Evolutionary conservation across 352 stramenopile genomes (phyloP), one percentile per base, ranked within the genome.

Genomic region (Phytophthora europaea): DNA sequence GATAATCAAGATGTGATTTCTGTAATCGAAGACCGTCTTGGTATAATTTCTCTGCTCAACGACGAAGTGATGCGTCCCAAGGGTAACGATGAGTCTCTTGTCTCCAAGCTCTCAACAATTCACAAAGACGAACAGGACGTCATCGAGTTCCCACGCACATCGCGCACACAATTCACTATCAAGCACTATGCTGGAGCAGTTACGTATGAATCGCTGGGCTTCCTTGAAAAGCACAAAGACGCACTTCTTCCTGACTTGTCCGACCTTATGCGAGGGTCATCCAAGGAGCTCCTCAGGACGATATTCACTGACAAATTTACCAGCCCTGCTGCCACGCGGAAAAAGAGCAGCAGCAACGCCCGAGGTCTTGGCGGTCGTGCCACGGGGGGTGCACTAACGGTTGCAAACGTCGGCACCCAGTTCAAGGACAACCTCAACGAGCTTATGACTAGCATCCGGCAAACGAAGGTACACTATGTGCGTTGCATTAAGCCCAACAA

Each of bases 401-500:
- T 92, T 4, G 76, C 75, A 13, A 94, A 89, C 47, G 88, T 94
- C 20, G 87, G 89, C 9, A 92, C 85, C 0, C 92, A 97, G 70
- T 95, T 94, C 67, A 97, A 97, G 52, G 85, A 91, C 57, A 95
- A 99, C 56, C 82, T 99, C 6, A 90, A 89, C 56, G 85, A 97
- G 66, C 87, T 99, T 31, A 98, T 99, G 72, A 87, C 86, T 16
- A 98, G 93, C 53, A 95, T 99, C 38, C 91, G 97, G 26, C 82
- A 90, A 53, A 99, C 97, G 6, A 94, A 99, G 59, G 96, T 98
- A 2, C 98, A 99, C 67, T 99, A 99, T 69, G 97, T 99, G 40
- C 91, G 98, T n/a, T 99, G 98, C 77, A 98, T 99, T 65, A 99
- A 99, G 78, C 98, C 98, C 2, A 99, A 99, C 80, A 96, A 98